Percentiles rank a stretch among this genome's conserved stretches.
phyloP scores from a whole-genome alignment of 257 asterid species.

The Nicotiana attenuata region DNA sequence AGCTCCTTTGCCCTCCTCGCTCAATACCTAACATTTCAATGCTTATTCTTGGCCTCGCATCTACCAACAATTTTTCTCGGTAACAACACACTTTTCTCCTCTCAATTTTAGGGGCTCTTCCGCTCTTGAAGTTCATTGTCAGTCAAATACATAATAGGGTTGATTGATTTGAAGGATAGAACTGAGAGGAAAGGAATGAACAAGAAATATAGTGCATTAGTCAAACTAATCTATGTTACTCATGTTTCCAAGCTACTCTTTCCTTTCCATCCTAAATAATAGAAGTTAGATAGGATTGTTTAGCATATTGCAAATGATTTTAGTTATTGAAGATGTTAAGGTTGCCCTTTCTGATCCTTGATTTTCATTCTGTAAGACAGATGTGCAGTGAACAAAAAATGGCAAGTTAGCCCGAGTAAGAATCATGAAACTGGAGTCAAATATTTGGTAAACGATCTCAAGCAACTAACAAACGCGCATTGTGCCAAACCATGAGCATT shows the following conservation, averaged over 20 bases:
- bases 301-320: neutral
- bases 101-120: neutral
- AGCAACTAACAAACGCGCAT: neutral
- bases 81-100: neutral
- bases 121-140: neutral
- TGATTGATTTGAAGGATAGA: neutral
- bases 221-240: neutral
- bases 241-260: neutral
- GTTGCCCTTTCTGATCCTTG: neutral
- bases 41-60: neutral
- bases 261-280: neutral
- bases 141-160: neutral
- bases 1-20: neutral
- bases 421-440: neutral
- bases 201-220: neutral
- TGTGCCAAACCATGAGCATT: neutral
- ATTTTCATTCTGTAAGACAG: neutral
- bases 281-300: neutral
- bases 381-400: neutral
- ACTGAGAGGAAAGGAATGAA: neutral
- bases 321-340: neutral
- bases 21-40: neutral
- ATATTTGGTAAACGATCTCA: neutral
- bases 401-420: neutral
- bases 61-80: neutral